Evolutionary conservation across 164 flowering plant species (phyloP), one percentile per base, ranked within the genome.

Genomic region (Sextonia rubra): DNA sequence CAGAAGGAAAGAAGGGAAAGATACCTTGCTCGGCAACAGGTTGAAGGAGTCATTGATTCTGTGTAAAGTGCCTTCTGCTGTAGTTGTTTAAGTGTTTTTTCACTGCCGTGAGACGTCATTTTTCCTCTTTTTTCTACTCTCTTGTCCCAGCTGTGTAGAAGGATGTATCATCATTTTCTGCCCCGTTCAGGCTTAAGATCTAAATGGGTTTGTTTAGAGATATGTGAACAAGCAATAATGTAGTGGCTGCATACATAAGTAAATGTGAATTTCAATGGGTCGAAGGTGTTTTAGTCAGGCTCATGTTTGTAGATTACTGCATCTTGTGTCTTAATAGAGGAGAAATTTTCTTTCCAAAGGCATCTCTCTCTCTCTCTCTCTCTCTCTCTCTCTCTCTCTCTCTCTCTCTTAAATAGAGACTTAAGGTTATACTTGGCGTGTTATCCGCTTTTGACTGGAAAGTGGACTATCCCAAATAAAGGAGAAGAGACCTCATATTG

Each of bases 1-100:
- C 69, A 93, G 97, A 93, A 91, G 73, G 98, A 91, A 69, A 75
- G 98, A 73, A 81, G 98, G 80, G 97, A 91, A 76, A 86, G 92
- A 82, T 90, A 89, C 66, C 90, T 91, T 49, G 98, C 98, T n/a
- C 81, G 86, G 69, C 97, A 90, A 79, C 94, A 90, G 81, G 89
- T 85, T 58, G 97, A 90, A 81, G 98, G 87, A 60, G 85, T 64
- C 30, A 29, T 80, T 26, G 96, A 89, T 74, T 90, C 97, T 1
- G 86, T 83, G 60, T 89, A 85, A 77, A 76, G 58, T 17, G 17
- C 58, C n/a, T 0, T 52, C n/a, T 52, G 58, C 58, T 52, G 44
- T 37, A 8, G 6, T 37, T 37, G 44, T 37, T 47, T 47, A 18
- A 52, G 58, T 20, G 6, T 52, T 52, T 20, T 52, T 52, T 52